Evolutionary conservation across 2,329 filamentous ascomycete genomes (phyloP), one percentile per base, ranked within the genome.

Genomic region (Stylonectria norvegica): DNA sequence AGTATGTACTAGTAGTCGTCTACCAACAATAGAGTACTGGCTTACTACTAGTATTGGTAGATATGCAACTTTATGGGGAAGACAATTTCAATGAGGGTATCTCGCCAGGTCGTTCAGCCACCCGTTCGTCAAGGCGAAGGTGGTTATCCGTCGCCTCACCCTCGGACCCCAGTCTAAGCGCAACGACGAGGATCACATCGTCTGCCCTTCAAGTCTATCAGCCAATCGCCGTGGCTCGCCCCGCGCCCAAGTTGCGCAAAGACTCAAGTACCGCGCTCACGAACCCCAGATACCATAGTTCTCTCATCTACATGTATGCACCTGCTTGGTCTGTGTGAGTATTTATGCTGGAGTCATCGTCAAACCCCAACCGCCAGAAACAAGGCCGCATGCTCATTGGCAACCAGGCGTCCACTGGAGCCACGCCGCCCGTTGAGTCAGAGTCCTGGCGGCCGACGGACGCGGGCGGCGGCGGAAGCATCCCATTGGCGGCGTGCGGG

Each of bases 401-500:
- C n/a, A n/a, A n/a, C n/a, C n/a, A n/a, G n/a, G n/a, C n/a, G 19
- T 17, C 23, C 29, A 20, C 36, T 38, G 15, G 20, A 33, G 17
- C 23, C 28, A 38, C 36, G 33, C 36, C 36, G 28, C 29, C 18
- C 6, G 29, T 43, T 43, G 40, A 50, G 30, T 48, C 40, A 40
- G 44, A 43, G 17, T 36, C 34, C 37, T 25, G 37, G 20, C 12
- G 20, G 27, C 42, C 44, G 52, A 29, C 27, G 12, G 19, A 22
- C 14, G 36, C 20, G 34, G 20, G 11, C 17, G 4, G 22, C 34
- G 25, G 42, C 42, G 39, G 43, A 50, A 50, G 36, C 35, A 47
- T 45, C 46, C 50, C 38, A 56, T 55, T 58, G 53, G 54, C 2
- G 11, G 18, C 12, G 25, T 20, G 38, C 39, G 38, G 40, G 45